Evolutionary conservation across 116 monocot species (phyloP).

Genomic region (Papilionanthe hybrid): DNA sequence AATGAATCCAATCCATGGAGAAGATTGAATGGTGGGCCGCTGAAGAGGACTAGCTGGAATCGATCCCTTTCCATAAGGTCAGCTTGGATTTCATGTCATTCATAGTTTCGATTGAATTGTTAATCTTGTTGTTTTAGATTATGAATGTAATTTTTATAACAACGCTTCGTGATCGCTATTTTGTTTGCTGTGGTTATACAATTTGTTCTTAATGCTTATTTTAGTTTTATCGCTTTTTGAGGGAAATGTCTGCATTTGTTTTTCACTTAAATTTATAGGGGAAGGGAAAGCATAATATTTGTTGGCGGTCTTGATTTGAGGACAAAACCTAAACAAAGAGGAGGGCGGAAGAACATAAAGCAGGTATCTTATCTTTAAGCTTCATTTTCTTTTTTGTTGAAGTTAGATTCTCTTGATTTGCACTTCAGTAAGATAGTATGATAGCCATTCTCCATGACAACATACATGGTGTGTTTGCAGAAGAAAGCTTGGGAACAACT

Average conservation of each 20-base stretch:
- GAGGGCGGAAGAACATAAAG: constrained; percentile 37
- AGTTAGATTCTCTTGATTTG: background rate
- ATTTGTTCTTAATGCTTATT: too few relatives aligned
- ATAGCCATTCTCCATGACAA: background rate
- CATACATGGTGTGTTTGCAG: constrained; percentile 20
- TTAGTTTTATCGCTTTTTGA: too few relatives aligned
- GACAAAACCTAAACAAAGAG: constrained; percentile 41
- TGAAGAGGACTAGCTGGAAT: constrained; percentile 67
- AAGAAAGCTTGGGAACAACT: constrained; percentile 34
- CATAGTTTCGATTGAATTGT: background rate
- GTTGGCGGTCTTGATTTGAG: constrained; percentile 30
- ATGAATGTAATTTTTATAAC: background rate
- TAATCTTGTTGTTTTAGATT: background rate
- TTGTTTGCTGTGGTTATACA: too few relatives aligned
- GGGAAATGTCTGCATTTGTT: constrained; percentile 1
- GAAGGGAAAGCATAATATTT: constrained; percentile 68
- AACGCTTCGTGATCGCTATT: background rate
- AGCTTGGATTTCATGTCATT: background rate
- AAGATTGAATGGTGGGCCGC: constrained; percentile 30
- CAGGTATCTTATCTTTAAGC: background rate
- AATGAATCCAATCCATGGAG: constrained; percentile 15
- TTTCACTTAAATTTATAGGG: constrained; percentile 30
- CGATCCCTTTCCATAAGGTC: constrained; percentile 77
- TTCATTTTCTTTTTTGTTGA: background rate
- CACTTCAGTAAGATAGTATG: background rate